Conservation (phyloP, 2,329 filamentous ascomycete genomes). For the Penicillium sp. region DNA sequence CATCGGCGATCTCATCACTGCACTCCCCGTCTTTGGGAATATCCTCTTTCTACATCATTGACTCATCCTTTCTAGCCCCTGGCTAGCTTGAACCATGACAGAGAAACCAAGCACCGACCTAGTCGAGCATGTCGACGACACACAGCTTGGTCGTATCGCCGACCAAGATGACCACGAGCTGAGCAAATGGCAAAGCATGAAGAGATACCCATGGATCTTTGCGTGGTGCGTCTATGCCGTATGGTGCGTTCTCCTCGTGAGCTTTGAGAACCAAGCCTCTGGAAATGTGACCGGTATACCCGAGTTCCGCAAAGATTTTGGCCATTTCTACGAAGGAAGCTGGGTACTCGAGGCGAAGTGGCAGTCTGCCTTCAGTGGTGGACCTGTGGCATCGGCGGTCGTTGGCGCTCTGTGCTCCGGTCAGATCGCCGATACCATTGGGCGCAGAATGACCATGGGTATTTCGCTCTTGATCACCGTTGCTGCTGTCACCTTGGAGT, state of each 20-base stretch:
- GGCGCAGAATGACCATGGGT: constrained; percentile 30
- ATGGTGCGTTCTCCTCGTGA: constrained; percentile 17
- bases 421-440: constrained; percentile 16
- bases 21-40: background rate
- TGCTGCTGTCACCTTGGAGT: constrained; percentile 45
- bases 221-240: constrained; percentile 18
- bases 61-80: background rate
- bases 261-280: constrained; percentile 17
- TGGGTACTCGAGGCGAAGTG: constrained; percentile 48
- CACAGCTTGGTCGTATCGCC: constrained; percentile 14
- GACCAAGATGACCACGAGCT: constrained; percentile 15
- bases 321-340: constrained; percentile 34
- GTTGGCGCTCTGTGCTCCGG: constrained; percentile 16
- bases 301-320: constrained; percentile 50
- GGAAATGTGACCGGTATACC: constrained; percentile 46
- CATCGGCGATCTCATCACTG: background rate
- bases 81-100: background rate
- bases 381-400: constrained; percentile 42
- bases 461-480: constrained; percentile 40
- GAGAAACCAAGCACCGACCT: constrained; percentile 13
- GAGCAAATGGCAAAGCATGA: constrained; percentile 13
- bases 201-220: constrained; percentile 15
- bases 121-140: constrained; percentile 11
- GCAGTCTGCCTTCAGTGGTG: constrained; percentile 50
- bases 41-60: background rate